Conservation (phyloP, 2,329 filamentous ascomycete genomes). For the Metarhizium guizhouense region DNA sequence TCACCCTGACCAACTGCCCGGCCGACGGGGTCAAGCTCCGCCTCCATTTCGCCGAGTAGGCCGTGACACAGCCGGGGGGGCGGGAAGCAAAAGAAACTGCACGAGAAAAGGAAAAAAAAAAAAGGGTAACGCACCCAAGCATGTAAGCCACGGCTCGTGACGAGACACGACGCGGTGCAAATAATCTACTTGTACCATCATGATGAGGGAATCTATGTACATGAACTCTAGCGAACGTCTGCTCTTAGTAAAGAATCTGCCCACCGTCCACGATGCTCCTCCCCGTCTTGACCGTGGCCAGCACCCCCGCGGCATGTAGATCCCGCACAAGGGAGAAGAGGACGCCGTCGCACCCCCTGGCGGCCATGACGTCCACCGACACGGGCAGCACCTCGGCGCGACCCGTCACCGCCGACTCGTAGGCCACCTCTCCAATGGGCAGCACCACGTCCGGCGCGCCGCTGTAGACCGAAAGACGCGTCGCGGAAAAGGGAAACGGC, state of each 20-base stretch:
- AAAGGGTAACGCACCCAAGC: too few species aligned
- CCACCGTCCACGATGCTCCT: conserved; percentile 15
- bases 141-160: too few species aligned
- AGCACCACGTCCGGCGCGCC: conserved; percentile 32
- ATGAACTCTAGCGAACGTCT: too few species aligned
- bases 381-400: conserved; percentile 46
- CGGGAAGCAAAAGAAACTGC: too few species aligned
- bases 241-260: conserved; percentile 11
- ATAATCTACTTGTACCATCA: too few species aligned
- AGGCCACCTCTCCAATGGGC: conserved; percentile 30
- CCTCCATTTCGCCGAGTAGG: conserved; percentile 10
- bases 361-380: conserved; percentile 46
- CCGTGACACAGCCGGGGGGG: too few species aligned
- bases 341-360: conserved; percentile 52
- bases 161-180: too few species aligned
- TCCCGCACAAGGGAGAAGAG: conserved; percentile 44
- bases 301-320: conserved; percentile 37
- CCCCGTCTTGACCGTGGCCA: conserved; percentile 36
- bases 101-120: too few species aligned
- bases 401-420: conserved; percentile 28
- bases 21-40: conserved; percentile 13
- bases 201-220: too few species aligned
- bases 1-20: conserved; percentile 13
- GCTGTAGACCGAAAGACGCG: conserved; percentile 23
- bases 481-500: conserved; percentile 35